Conservation (phyloP, 2,329 filamentous ascomycete genomes). For the Fusarium duplospermum region DNA sequence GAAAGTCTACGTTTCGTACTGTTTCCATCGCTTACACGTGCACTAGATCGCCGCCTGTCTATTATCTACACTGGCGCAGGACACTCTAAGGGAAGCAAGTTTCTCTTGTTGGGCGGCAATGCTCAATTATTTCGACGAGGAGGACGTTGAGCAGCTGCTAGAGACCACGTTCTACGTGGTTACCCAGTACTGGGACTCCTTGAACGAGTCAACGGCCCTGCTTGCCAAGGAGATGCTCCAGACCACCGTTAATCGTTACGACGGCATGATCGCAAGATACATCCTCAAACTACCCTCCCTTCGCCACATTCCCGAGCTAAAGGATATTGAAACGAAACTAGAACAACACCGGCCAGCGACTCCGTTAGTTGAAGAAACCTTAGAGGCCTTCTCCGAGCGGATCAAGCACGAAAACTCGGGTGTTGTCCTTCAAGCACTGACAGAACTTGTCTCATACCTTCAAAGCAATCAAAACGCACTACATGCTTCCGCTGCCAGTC, state of each 20-base stretch:
- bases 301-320: constrained; percentile 74
- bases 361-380: constrained; percentile 63
- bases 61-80: constrained; percentile 81
- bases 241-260: constrained; percentile 73
- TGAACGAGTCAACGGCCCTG: constrained; percentile 70
- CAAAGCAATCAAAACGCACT: constrained; percentile 79
- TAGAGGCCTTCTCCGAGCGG: constrained; percentile 78
- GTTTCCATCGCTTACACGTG: background rate
- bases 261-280: constrained; percentile 69
- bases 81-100: constrained; percentile 79
- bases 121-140: constrained; percentile 77
- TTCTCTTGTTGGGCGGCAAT: constrained; percentile 88
- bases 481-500: constrained; percentile 82
- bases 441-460: constrained; percentile 81
- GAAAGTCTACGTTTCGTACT: constrained; percentile 34
- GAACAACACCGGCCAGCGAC: constrained; percentile 67
- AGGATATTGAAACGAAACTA: constrained; percentile 74
- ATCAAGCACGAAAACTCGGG: constrained; percentile 86
- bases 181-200: constrained; percentile 79
- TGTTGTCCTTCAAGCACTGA: constrained; percentile 84
- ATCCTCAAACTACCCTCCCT: constrained; percentile 85
- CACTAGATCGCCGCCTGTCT: constrained; percentile 88
- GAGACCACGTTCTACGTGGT: constrained; percentile 93
- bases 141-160: constrained; percentile 82
- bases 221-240: constrained; percentile 72